Base-by-base conservation (phyloP, 2,329 filamentous ascomycete species). In the Paraphoma chrysanthemicola region DNA sequence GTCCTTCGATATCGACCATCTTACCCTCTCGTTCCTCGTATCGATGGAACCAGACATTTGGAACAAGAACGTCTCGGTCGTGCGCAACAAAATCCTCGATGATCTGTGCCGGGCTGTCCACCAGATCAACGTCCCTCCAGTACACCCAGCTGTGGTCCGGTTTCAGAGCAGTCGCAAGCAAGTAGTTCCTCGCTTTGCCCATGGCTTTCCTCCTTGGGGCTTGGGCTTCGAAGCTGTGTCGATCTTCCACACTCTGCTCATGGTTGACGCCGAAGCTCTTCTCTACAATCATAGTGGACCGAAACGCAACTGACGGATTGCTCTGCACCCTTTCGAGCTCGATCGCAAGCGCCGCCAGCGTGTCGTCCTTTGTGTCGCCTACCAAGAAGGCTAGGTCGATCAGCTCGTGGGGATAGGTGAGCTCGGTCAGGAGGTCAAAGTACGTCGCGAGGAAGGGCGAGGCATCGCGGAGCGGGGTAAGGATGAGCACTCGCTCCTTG, bases 121-220 rank as follows among this genome's bases (percentile, higher is more conserved):
- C 88, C 68, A 99, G 97, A 77, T 99, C 95, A 48, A 97, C 93
- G 76, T 99, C 95, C 57, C 95, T 88, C 95, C 95, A 99, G 78
- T 97, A 98, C 8, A 98, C 93, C 95, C 95, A 99, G 8, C 93
- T 94, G 75, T 99, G 95, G 59, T 98, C 93, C 0, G 93, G 88
- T 81, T 96, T 96, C 69, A 99, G 75, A 3, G 95, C 90, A 0
- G 92, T 84, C 31, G 88, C 86, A 1, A 99, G 86, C 17, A 99
- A 83, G 77, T 96, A 99, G 77, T 99, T 99, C 67, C 95, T 87
- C 29, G 95, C 95, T 66, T 85, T 88, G 44, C 90, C 95, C 86
- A 99, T 93, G 36, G 90, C 88, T 80, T 94, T 98, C 64, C 95
- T 88, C 62, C 95, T 87, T 6, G 94, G 93, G 1, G 89, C 95